Conservation (phyloP, 441 rosid genomes). For the Croton setiger region DNA sequence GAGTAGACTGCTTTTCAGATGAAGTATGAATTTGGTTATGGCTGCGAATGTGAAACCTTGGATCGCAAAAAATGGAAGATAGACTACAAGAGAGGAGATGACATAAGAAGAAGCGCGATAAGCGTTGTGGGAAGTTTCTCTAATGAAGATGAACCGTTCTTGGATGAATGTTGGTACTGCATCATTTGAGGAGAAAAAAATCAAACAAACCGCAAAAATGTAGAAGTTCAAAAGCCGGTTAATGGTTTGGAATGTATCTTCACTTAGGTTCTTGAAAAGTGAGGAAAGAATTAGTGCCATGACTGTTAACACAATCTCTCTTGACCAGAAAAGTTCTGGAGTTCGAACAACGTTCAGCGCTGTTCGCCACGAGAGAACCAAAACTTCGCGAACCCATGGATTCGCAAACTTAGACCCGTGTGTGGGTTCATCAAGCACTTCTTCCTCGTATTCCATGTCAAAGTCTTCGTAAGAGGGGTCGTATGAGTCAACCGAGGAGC, state of each 20-base stretch:
- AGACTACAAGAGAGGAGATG: slow-evolving; percentile 52
- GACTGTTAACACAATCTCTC: slow-evolving; percentile 53
- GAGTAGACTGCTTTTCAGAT: slow-evolving; percentile 35
- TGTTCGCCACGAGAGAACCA: slow-evolving; percentile 54
- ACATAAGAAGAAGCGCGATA: slow-evolving; percentile 68
- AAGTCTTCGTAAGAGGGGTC: slow-evolving; percentile 38
- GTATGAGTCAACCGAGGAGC: slow-evolving; percentile 26
- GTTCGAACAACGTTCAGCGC: slow-evolving; percentile 51
- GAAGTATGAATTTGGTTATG: slow-evolving; percentile 38
- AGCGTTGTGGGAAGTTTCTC: slow-evolving; percentile 65
- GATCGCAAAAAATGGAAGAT: slow-evolving; percentile 60
- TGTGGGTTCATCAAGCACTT: slow-evolving; percentile 39
- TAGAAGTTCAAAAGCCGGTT: slow-evolving; percentile 57
- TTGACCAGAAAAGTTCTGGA: slow-evolving; percentile 56
- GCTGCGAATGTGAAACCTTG: slow-evolving; percentile 58
- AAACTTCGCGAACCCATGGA: slow-evolving; percentile 61
- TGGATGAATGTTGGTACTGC: slow-evolving; percentile 72
- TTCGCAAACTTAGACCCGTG: slow-evolving; percentile 57
- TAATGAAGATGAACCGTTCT: slow-evolving; percentile 67
- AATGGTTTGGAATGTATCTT: slow-evolving; percentile 32
- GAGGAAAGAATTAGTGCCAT: slow-evolving; percentile 67
- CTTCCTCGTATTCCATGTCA: slow-evolving; percentile 25
- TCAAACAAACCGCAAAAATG: slow-evolving; percentile 51
- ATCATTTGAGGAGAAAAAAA: slow-evolving; percentile 68
- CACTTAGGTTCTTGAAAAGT: slow-evolving; percentile 39